Evolutionary conservation across 2,329 filamentous ascomycete genomes (phyloP).

Genomic region (Fusarium denticulatum): DNA sequence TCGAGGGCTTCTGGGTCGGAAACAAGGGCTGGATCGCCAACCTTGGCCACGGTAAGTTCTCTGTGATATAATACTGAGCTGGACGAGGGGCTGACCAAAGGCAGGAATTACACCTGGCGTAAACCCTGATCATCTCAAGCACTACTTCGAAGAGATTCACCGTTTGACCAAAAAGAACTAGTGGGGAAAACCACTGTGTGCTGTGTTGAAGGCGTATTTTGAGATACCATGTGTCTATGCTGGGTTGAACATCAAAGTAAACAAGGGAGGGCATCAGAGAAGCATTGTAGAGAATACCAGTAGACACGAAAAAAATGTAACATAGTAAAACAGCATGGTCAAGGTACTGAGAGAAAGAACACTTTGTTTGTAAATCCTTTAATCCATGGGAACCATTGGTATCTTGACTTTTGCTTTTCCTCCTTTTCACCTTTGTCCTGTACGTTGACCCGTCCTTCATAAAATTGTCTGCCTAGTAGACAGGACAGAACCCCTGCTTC

Average conservation of each 20-base stretch:
- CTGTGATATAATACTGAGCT: background rate
- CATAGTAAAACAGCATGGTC: constrained; percentile 32
- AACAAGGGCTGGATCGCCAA: constrained; percentile 98
- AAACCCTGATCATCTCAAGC: constrained; percentile 90
- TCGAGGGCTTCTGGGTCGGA: constrained; percentile 80
- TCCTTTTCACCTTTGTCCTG: background rate
- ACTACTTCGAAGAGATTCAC: constrained; percentile 94
- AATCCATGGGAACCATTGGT: constrained; percentile 25
- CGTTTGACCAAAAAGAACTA: constrained; percentile 64
- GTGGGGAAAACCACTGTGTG: background rate
- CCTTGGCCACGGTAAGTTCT: constrained; percentile 83
- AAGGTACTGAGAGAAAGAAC: background rate
- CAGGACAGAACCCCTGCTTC: constrained; percentile 7
- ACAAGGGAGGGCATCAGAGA: background rate
- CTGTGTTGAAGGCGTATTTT: background rate
- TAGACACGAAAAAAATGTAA: constrained; percentile 32
- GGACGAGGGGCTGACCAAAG: constrained; percentile 15
- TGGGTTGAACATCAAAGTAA: background rate
- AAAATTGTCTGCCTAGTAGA: constrained; percentile 9
- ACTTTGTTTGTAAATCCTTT: constrained; percentile 18
- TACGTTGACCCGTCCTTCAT: constrained; percentile 9
- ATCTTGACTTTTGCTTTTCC: constrained; percentile 37
- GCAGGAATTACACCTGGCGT: constrained; percentile 93
- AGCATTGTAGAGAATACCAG: constrained; percentile 1
- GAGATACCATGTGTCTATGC: background rate